Conservation (phyloP, 345 rosid genomes). For the Dovyalis caffra region DNA sequence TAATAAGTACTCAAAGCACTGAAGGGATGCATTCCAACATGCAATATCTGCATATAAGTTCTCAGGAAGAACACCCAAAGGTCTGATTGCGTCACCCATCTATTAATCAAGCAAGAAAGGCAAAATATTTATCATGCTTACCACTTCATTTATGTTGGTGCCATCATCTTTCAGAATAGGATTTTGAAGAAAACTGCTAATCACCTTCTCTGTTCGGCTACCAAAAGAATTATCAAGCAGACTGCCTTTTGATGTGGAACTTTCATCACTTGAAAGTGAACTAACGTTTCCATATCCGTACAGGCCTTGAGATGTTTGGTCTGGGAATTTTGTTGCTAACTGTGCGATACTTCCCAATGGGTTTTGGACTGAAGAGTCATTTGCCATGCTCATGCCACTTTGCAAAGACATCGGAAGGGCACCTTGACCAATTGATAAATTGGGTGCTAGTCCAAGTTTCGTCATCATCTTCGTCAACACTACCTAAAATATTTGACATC, state of each 20-base stretch:
- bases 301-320: conserved; percentile 32
- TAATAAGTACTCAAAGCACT: neutral
- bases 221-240: conserved; percentile 42
- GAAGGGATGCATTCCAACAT: neutral
- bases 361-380: conserved; percentile 36
- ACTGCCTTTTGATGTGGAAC: conserved; percentile 19
- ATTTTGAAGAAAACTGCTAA: conserved; percentile 60
- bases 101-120: neutral
- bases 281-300: conserved; percentile 31
- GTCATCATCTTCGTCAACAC: conserved; percentile 50
- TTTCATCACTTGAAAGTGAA: conserved; percentile 27
- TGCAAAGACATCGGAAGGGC: conserved; percentile 41
- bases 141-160: conserved; percentile 41
- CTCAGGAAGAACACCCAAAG: neutral
- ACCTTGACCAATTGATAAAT: conserved; percentile 38
- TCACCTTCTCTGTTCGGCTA: conserved; percentile 76
- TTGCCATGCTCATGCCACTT: conserved; percentile 35
- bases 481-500: conserved; percentile 44
- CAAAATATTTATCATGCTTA: conserved; percentile 21
- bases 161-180: conserved; percentile 57
- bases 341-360: conserved; percentile 43
- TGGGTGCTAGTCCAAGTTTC: conserved; percentile 58
- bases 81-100: too few species aligned
- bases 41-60: neutral
- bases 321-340: conserved; percentile 34